Evolutionary conservation across 345 rosid genomes (phyloP).

Genomic region (Corymbia maculata): DNA sequence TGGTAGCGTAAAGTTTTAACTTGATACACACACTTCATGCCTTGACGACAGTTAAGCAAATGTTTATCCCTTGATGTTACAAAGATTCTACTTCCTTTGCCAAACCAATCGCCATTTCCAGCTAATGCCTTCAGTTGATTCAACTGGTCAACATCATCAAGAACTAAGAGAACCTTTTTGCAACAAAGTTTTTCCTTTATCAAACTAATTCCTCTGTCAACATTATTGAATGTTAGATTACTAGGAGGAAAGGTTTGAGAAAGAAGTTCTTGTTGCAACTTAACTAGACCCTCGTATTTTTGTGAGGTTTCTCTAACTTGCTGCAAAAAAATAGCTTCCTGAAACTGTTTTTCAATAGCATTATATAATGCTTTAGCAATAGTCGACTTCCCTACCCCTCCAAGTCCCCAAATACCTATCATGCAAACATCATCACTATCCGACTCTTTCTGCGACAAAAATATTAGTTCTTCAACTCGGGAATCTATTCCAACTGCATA

Average conservation of each 20-base stretch:
- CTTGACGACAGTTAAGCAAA: too few relatives aligned
- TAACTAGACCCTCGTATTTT: background rate
- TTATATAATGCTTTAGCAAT: too few relatives aligned
- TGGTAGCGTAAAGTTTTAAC: fast-evolving
- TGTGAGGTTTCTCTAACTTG: background rate
- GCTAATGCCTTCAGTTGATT: fast-evolving
- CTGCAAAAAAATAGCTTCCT: background rate
- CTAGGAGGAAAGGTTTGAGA: fast-evolving
- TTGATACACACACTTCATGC: fast-evolving
- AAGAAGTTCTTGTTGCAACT: fast-evolving
- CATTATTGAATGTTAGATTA: background rate
- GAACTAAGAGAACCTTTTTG: background rate
- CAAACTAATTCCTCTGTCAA: fast-evolving
- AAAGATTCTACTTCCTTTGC: background rate
- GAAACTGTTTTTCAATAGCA: background rate
- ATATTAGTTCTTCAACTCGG: fast-evolving
- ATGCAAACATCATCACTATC: too few relatives aligned
- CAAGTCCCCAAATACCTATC: too few relatives aligned
- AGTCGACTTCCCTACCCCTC: too few relatives aligned
- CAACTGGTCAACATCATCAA: background rate
- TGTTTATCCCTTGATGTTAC: background rate
- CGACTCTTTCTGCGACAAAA: too few relatives aligned
- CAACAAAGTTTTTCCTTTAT: fast-evolving
- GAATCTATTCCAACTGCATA: background rate
- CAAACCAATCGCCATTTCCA: background rate